phyloP scores from a whole-genome alignment of 768 basidiomycete genomes.

The Flagelloscypha sp. region DNA sequence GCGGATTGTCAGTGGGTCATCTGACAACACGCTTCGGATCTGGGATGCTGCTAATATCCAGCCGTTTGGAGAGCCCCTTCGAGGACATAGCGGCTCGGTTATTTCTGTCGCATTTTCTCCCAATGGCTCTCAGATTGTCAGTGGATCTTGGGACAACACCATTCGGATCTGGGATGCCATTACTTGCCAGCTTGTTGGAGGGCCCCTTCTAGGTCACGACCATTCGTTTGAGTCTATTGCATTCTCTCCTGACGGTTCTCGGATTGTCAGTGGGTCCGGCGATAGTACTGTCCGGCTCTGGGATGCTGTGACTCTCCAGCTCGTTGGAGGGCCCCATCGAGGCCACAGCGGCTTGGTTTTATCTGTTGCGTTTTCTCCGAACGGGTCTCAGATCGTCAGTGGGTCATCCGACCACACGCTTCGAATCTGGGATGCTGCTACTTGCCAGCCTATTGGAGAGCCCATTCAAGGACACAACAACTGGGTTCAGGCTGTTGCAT shows the following conservation, averaged over 20 bases:
- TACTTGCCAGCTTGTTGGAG: slow-evolving; percentile 9
- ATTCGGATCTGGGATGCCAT: slow-evolving; percentile 14
- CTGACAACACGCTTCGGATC: too few relatives aligned
- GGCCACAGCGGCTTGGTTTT: neutral
- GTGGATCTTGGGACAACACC: slow-evolving; percentile 13
- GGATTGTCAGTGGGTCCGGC: slow-evolving; percentile 33
- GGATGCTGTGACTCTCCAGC: slow-evolving; percentile 20
- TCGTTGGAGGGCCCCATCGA: slow-evolving; percentile 15
- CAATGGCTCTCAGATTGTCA: slow-evolving; percentile 13
- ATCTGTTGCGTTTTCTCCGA: slow-evolving; percentile 6
- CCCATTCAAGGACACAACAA: neutral
- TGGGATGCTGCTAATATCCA: too few relatives aligned
- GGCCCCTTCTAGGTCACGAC: slow-evolving; percentile 5
- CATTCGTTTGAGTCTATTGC: slow-evolving; percentile 1
- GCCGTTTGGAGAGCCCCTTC: too few relatives aligned
- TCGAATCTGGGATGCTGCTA: slow-evolving; percentile 7
- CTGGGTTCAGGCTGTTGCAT: slow-evolving; percentile 4
- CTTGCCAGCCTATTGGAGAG: slow-evolving; percentile 6
- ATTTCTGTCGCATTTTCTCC: slow-evolving; percentile 14
- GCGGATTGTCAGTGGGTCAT: too few relatives aligned
- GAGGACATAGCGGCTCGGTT: too few relatives aligned
- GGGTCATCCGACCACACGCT: slow-evolving; percentile 6
- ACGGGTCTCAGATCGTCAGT: slow-evolving; percentile 9
- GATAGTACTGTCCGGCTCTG: slow-evolving; percentile 16
- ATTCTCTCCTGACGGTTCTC: slow-evolving; percentile 17